phyloP scores from a whole-genome alignment of 2,329 filamentous ascomycete species.

The Penicillium frequentans region DNA sequence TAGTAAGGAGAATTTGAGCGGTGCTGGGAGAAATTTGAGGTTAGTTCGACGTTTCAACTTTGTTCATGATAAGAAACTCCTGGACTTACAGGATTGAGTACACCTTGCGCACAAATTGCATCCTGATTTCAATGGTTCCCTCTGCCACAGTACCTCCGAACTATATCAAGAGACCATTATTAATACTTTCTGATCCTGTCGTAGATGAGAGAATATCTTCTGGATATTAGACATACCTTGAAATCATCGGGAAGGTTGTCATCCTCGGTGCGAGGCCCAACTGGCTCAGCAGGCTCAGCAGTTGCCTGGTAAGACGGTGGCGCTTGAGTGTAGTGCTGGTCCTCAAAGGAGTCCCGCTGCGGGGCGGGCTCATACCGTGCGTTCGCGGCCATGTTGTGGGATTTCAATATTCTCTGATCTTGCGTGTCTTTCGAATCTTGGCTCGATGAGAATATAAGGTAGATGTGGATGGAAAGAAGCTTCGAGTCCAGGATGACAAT shows the following conservation, averaged over 20 bases:
- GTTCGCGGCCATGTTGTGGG: slow-evolving; percentile 63
- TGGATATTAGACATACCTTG: slow-evolving; percentile 61
- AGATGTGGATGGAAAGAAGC: slow-evolving; percentile 1
- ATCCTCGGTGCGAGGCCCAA: slow-evolving; percentile 68
- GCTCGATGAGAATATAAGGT: not conserved
- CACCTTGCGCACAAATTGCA: slow-evolving; percentile 96
- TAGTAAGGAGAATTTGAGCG: slow-evolving; percentile 86
- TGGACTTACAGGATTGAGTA: slow-evolving; percentile 79
- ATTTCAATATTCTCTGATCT: not conserved
- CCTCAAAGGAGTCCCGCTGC: slow-evolving; percentile 82
- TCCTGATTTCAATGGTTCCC: slow-evolving; percentile 90
- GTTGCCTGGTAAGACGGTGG: slow-evolving; percentile 77
- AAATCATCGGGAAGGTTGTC: slow-evolving; percentile 97
- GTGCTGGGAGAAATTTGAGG: slow-evolving; percentile 51
- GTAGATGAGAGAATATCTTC: not conserved
- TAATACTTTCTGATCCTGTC: not conserved
- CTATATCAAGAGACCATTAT: slow-evolving; percentile 44
- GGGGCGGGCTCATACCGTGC: slow-evolving; percentile 82
- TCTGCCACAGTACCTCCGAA: slow-evolving; percentile 93
- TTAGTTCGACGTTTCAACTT: not conserved
- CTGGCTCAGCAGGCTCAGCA: slow-evolving; percentile 58
- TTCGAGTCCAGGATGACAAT: slow-evolving; percentile 1
- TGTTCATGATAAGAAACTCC: not conserved
- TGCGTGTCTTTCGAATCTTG: not conserved
- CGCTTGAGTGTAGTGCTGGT: slow-evolving; percentile 68